phyloP scores from a whole-genome alignment of 2,329 filamentous ascomycete genomes.

The Thielaviopsis musarum region DNA sequence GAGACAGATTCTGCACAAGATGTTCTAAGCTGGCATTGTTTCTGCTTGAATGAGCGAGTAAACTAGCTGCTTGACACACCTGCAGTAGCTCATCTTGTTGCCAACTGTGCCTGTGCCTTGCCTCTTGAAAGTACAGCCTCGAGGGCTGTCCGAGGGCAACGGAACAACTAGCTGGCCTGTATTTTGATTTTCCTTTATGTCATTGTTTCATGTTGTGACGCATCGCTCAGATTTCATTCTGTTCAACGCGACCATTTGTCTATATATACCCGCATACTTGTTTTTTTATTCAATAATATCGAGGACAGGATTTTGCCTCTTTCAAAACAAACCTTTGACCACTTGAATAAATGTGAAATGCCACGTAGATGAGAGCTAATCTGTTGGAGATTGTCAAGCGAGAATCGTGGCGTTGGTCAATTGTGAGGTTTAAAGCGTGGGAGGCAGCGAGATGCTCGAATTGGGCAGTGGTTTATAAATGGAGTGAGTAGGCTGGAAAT shows the following conservation, averaged over 20 bases:
- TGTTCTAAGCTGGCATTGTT: slow-evolving; percentile 19
- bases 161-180: not conserved
- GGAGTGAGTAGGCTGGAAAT: too few species aligned
- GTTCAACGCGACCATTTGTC: not conserved
- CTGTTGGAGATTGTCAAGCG: too few species aligned
- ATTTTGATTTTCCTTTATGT: not conserved
- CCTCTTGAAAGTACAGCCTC: not conserved
- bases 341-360: too few species aligned
- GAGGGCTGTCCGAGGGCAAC: not conserved
- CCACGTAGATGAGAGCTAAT: too few species aligned
- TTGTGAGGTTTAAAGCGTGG: too few species aligned
- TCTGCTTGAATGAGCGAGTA: not conserved
- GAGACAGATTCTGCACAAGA: slow-evolving; percentile 23
- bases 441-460: too few species aligned
- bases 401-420: too few species aligned
- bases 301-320: not conserved
- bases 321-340: too few species aligned
- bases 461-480: too few species aligned
- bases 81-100: not conserved
- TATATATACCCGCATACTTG: not conserved
- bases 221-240: not conserved
- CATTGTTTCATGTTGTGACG: not conserved
- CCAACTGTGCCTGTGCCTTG: too few species aligned
- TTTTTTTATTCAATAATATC: not conserved
- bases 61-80: not conserved